Percentiles rank a stretch among this genome's conserved stretches.
Conservation (phyloP, 176 grass and related monocot species). For the Echinochloa phyllopogon region DNA sequence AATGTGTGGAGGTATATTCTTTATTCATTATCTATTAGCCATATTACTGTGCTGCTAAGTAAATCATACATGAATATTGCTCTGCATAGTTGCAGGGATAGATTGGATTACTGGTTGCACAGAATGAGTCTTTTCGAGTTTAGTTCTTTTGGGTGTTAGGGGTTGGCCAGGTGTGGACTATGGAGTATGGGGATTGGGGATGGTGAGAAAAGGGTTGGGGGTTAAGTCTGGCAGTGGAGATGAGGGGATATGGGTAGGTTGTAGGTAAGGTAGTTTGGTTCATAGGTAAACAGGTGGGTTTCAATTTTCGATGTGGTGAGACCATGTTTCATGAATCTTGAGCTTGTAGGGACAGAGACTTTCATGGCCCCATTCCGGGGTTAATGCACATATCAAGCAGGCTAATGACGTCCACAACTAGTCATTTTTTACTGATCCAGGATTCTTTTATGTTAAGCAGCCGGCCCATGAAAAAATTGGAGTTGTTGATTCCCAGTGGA, state of each 20-base stretch:
- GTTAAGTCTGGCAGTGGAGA: neutral
- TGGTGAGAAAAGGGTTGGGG: neutral
- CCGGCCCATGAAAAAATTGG: conserved; percentile 97
- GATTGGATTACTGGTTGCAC: neutral
- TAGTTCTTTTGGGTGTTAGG: neutral
- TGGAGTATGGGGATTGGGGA: neutral
- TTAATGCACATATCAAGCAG: conserved; percentile 10
- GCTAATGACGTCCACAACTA: neutral
- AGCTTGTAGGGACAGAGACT: neutral
- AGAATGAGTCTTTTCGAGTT: neutral
- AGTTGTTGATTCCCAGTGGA: conserved; percentile 96
- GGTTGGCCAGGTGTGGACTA: neutral
- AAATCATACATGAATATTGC: neutral
- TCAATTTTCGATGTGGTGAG: neutral
- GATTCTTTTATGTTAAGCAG: conserved; percentile 56
- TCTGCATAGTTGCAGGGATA: neutral
- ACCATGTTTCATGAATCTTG: neutral
- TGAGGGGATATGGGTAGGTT: conserved; percentile 2
- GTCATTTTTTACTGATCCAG: conserved; percentile 33
- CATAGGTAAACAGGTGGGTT: neutral
- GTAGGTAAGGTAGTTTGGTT: neutral
- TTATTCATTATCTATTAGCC: conserved; percentile 19
- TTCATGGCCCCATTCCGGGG: neutral
- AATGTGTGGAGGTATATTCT: conserved; percentile 69
- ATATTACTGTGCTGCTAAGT: conserved; percentile 18